A percentile compares a stretch with the other conserved stretches of the same genome.
phyloP scores from a whole-genome alignment of 768 basidiomycete genomes.

The Symmetrospora coprosmae region DNA sequence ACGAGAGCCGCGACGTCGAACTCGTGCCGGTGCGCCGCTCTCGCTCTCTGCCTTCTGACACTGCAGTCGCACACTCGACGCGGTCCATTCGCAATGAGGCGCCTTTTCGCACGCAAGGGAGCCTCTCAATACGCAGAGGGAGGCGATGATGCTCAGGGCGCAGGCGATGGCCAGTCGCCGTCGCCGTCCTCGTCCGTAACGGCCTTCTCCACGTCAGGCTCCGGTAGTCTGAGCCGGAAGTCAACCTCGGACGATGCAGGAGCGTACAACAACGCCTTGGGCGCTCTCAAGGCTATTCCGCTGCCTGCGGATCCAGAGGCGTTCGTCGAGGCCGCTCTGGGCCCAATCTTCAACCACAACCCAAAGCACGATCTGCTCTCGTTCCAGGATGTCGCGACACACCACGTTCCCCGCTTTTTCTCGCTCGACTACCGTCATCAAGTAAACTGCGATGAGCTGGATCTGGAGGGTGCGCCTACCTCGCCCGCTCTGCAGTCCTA shows the following conservation, averaged over 20 bases:
- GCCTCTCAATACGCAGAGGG: neutral
- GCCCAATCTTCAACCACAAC: neutral
- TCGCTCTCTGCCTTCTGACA: no score
- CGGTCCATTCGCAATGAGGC: no score
- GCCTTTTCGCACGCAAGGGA: neutral
- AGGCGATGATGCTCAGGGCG: neutral
- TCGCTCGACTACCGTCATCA: neutral
- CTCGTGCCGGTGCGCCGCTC: no score
- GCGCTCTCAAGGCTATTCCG: neutral
- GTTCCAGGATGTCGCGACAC: neutral
- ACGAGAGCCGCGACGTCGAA: no score
- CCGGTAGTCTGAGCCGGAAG: neutral
- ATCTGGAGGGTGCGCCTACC: neutral
- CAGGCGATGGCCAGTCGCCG: neutral
- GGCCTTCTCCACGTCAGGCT: neutral
- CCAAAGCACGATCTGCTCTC: neutral
- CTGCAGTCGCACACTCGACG: no score
- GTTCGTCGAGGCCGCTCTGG: neutral
- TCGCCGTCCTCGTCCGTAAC: neutral
- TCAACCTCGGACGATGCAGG: neutral
- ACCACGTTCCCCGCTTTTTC: constrained; percentile 1
- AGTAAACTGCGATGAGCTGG: neutral
- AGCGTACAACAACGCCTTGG: neutral
- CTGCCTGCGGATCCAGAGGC: neutral
- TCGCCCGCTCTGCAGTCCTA: no score